phyloP scores from a whole-genome alignment of 164 flowering plant species.

The Protea cynaroides region DNA sequence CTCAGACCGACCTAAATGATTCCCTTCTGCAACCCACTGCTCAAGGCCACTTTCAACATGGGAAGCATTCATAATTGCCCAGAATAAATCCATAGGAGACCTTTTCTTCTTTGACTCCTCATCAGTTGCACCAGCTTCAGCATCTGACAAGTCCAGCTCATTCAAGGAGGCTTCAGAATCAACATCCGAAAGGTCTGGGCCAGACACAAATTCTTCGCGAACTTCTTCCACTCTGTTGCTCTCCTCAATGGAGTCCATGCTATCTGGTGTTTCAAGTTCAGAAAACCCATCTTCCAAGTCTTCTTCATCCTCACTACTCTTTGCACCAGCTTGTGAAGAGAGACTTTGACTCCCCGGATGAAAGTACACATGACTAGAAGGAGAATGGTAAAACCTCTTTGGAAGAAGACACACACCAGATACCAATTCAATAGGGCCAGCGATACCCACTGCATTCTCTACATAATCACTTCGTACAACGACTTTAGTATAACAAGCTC shows the following conservation, averaged over 20 bases:
- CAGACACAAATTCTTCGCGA: slow-evolving; percentile 36
- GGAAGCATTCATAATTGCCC: slow-evolving; percentile 33
- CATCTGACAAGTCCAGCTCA: slow-evolving; percentile 31
- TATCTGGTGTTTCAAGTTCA: slow-evolving; percentile 51
- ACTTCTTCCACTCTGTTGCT: slow-evolving; percentile 14
- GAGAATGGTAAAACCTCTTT: slow-evolving; percentile 15
- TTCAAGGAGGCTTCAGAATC: slow-evolving; percentile 23
- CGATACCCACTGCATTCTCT: slow-evolving; percentile 11
- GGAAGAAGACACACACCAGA: slow-evolving; percentile 2
- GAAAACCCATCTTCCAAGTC: slow-evolving; percentile 71
- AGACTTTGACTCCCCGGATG: slow-evolving; percentile 24
- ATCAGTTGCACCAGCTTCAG: slow-evolving; percentile 22
- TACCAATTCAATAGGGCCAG: slow-evolving; percentile 6
- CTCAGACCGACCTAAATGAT: slow-evolving; percentile 36
- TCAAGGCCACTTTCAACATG: slow-evolving; percentile 36
- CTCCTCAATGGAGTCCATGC: slow-evolving; percentile 5
- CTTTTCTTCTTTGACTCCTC: slow-evolving; percentile 2
- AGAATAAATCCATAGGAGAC: slow-evolving; percentile 25
- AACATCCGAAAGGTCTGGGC: slow-evolving; percentile 46
- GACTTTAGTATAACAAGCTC: slow-evolving; percentile 19
- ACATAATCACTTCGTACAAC: slow-evolving; percentile 10
- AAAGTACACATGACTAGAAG: slow-evolving; percentile 9
- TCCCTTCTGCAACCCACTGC: slow-evolving; percentile 64
- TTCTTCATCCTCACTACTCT: slow-evolving; percentile 51
- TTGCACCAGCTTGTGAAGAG: slow-evolving; percentile 65